Conservation (phyloP, 179 eudicot genomes). For the Corrigiola litoralis region DNA sequence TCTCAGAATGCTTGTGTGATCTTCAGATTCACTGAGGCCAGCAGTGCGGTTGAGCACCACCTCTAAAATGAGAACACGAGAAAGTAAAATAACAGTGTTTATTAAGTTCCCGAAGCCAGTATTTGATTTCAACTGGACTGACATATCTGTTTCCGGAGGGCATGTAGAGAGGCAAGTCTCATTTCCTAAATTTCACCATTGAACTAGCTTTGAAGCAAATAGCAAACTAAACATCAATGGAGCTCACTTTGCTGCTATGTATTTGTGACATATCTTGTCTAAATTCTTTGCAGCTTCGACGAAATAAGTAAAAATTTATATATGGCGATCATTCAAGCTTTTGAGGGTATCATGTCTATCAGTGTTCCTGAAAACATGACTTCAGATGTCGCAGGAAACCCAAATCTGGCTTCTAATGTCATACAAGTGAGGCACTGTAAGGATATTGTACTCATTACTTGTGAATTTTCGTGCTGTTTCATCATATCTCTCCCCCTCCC, state of each 20-base stretch:
- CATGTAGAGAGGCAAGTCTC: conserved; percentile 42
- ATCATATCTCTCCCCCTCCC: neutral
- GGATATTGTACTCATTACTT: conserved; percentile 21
- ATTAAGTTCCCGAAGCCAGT: conserved; percentile 80
- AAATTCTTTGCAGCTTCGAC: conserved; percentile 44
- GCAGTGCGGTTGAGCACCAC: conserved; percentile 64
- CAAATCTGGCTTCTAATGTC: conserved; percentile 68
- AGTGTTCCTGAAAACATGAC: conserved; percentile 77
- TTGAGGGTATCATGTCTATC: conserved; percentile 33
- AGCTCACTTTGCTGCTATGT: no score
- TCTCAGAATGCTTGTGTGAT: conserved; percentile 6
- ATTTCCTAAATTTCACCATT: neutral
- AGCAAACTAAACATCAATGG: neutral
- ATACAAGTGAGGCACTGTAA: conserved; percentile 81
- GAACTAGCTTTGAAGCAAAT: neutral
- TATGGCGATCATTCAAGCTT: conserved; percentile 38
- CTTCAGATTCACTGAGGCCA: conserved; percentile 74
- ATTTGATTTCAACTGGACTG: conserved; percentile 77
- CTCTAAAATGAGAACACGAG: conserved; percentile 61
- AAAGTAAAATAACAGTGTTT: conserved; percentile 39
- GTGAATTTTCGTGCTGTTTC: neutral
- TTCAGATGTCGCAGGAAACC: conserved; percentile 83
- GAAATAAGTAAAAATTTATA: conserved; percentile 45
- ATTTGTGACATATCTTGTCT: no score
- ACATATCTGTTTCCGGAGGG: conserved; percentile 66